These are phyloP conservation scores for Monosporascus sp. DNA, from an alignment of 2,329 filamentous ascomycete genomes.

Conservation along the genomic window DNA sequence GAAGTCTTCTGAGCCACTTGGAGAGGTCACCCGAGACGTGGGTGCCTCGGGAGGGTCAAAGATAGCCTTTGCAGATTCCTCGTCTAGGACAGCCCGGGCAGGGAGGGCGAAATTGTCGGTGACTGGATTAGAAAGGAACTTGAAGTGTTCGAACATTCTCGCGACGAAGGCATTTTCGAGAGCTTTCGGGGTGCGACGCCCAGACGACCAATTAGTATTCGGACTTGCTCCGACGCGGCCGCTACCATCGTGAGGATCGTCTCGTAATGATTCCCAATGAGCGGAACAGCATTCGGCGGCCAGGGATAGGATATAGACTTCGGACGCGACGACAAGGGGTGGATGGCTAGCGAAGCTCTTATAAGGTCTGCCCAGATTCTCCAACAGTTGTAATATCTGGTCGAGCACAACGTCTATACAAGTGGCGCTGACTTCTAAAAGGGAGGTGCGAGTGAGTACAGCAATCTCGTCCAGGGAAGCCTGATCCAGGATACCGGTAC, in stretches of 20 bases:
- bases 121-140: conserved; percentile 51
- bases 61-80: conserved; percentile 41
- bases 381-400: conserved; percentile 50
- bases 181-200: conserved; percentile 26
- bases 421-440: conserved; percentile 53
- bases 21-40: conserved; percentile 19
- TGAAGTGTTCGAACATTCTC: conserved; percentile 51
- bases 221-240: neutral
- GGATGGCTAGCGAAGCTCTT: conserved; percentile 47
- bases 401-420: conserved; percentile 51
- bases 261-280: conserved; percentile 46
- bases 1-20: conserved; percentile 30
- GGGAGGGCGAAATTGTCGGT: conserved; percentile 53
- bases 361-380: conserved; percentile 53
- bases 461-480: conserved; percentile 59
- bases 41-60: conserved; percentile 36
- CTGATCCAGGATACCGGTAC: conserved; percentile 51
- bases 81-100: conserved; percentile 50
- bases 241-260: conserved; percentile 1
- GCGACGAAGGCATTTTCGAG: conserved; percentile 47
- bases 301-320: conserved; percentile 58
- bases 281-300: conserved; percentile 60
- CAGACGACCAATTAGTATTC: conserved; percentile 1
- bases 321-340: conserved; percentile 55
- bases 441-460: conserved; percentile 53